Conservation (phyloP, 805 yeast species). For the Monosporozyma aerobia region DNA sequence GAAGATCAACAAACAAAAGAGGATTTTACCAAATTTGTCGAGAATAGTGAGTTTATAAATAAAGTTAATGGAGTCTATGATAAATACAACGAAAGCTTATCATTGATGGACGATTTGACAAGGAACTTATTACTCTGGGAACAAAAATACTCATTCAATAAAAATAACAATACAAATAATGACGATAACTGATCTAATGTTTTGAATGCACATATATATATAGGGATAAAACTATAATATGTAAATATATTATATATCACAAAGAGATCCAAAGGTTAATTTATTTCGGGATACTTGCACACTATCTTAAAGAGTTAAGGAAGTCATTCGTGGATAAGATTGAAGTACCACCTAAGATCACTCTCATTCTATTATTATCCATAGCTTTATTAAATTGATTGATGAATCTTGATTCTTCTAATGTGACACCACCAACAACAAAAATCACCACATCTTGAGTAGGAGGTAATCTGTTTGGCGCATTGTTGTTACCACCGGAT, state of each 20-base stretch:
- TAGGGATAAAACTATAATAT: background rate
- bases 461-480: constrained; percentile 4
- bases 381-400: constrained; percentile 53
- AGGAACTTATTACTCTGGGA: constrained; percentile 72
- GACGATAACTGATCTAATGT: background rate
- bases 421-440: constrained; percentile 83
- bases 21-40: constrained; percentile 39
- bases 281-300: background rate
- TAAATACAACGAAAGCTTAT: constrained; percentile 50
- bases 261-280: background rate
- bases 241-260: background rate
- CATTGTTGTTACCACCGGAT: background rate
- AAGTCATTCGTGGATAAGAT: constrained; percentile 38
- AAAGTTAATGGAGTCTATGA: constrained; percentile 37
- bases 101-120: constrained; percentile 64
- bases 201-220: background rate
- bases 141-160: constrained; percentile 39
- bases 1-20: constrained; percentile 57
- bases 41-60: constrained; percentile 32
- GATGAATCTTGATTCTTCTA: constrained; percentile 81
- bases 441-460: constrained; percentile 64
- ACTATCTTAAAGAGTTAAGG: constrained; percentile 23
- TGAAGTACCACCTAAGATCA: constrained; percentile 77
- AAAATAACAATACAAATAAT: constrained; percentile 1
- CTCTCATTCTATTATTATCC: constrained; percentile 42